Percentiles rank a stretch among this genome's conserved stretches.
Evolutionary conservation across 2,329 filamentous ascomycete genomes (phyloP).

Genomic region (Trichoderma gracile): DNA sequence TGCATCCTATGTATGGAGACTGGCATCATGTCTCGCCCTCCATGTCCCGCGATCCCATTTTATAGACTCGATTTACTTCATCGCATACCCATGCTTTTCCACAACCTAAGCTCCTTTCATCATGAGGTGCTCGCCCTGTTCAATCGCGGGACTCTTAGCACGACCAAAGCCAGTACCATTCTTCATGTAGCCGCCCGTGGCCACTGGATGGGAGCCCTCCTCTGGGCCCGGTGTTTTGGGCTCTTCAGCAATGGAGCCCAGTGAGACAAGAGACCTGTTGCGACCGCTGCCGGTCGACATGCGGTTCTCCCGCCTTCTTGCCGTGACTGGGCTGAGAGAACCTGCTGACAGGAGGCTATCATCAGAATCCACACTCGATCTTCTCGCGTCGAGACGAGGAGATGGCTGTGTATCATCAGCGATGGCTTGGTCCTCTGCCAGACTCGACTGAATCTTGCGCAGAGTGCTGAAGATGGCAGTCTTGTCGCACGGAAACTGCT

Average conservation of each 20-base stretch:
- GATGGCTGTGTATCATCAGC: slow-evolving; percentile 41
- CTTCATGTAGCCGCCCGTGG: slow-evolving; percentile 13
- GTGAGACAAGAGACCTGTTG: slow-evolving; percentile 43
- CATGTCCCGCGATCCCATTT: neutral
- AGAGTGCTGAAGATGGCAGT: slow-evolving; percentile 49
- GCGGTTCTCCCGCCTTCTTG: slow-evolving; percentile 38
- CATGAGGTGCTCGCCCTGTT: slow-evolving; percentile 47
- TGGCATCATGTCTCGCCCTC: slow-evolving; percentile 8
- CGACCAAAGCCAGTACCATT: slow-evolving; percentile 27
- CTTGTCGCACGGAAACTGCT: slow-evolving; percentile 49
- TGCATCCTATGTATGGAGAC: neutral
- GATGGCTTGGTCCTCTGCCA: slow-evolving; percentile 44
- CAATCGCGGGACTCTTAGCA: slow-evolving; percentile 34
- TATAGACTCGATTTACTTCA: slow-evolving; percentile 9
- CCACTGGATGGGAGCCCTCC: slow-evolving; percentile 8
- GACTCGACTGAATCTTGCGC: slow-evolving; percentile 48
- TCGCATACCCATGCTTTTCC: neutral
- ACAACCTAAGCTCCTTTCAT: slow-evolving; percentile 29
- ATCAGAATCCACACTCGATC: slow-evolving; percentile 43
- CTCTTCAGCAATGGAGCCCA: slow-evolving; percentile 51
- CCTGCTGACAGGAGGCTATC: slow-evolving; percentile 41
- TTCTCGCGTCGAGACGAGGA: slow-evolving; percentile 32
- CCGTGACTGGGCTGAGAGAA: slow-evolving; percentile 38
- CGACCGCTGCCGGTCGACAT: slow-evolving; percentile 40
- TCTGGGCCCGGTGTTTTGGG: slow-evolving; percentile 33